Base-by-base conservation (phyloP, 768 basidiomycete genomes). In the Kwoniella dejecticola region DNA sequence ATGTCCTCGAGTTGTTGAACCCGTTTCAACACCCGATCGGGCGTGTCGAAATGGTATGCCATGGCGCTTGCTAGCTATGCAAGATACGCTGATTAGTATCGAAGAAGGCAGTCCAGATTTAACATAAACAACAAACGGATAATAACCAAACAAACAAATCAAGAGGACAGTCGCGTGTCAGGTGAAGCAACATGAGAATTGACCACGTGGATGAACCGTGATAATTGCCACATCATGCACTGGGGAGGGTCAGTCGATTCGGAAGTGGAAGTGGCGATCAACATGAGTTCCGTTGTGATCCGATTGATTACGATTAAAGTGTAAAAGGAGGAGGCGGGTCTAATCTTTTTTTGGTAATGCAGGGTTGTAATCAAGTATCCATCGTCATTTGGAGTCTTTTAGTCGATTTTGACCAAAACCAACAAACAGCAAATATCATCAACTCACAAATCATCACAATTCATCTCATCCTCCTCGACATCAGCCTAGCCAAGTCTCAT, bases 1-100 rank as follows among this genome's bases (percentile, higher is more conserved):
- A 70, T 60, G 26, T 75, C 71, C 50, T 76, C 74, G 2, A 68
- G 60, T 52, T 57, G 57, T 55, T 70, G 58, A 11, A 76, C 64
- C 45, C 72, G 60, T 45, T 63, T 58, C 40, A 76, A 60, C 15
- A 76, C 62, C 62, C 71, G 61, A 23, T 66, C 62, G 17, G 74
- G 74, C 8, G 71, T 69, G 15, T 74, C 72, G 17, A 62, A 24
- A 4, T 44, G 52, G 44, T 57, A 62, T 19, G 60, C 46, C 31
- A 64, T 50, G 17, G 65, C 67, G 60, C 64, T 69, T 13, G 15
- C 26, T 11, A 4, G 50, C 11, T 21, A 41, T 6, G 42, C 24
- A 33, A 19, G 55, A 57, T 46, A 33, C 29, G 44, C 11, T 36
- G 15, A 36, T 36, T 36, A 36, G 33, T 36, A n/a, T n/a, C n/a